Base-by-base conservation (phyloP, 352 stramenopile species). In the Aphanomyces astaci region DNA sequence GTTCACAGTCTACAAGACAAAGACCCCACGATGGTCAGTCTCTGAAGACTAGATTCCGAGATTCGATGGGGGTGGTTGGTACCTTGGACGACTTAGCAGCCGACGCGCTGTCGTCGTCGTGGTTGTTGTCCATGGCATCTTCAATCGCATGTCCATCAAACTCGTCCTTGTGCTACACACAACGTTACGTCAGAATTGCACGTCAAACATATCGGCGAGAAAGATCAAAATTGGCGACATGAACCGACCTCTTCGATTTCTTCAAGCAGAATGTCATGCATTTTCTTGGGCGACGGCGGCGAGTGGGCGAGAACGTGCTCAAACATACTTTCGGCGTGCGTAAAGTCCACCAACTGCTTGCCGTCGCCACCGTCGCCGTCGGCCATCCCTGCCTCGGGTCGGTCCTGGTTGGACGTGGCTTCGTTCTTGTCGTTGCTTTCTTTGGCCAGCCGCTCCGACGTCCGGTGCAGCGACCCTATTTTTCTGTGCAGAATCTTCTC, bases 1-100 rank as follows among this genome's bases (percentile, higher is more conserved):
- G 15, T 57, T 72, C 0, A 88, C 65, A 11, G 77, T 68, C 79
- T 86, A 63, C 9, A 59, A 39, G 15, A 17, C 3, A 54, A 4
- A 25, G 11, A 9, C 46, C 15, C 17, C 9, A 53, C 45, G 45
- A 53, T 53, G 13, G 15, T 7, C 36, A 43, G 7, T 15, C 36
- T 7, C 15, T 15, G 7, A 15, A 43, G 36, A 15, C 7, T 15
- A 15, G 36, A 43, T 15, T 43, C 36, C 7, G 36, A 43, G 15
- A 43, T 15, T 7, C 7, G 7, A 15, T 15, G 36, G 7, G 7
- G 36, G 7, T 15, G 36, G 7, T 43, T 15, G 15, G 7, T 43
- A 43, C 36, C 36, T 43, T 43, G 36, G 36, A 15, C 7, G 36
- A 43, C 36, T 15, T 43, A 15, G 36, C 36, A 15, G 36, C 36